These are phyloP conservation scores for Populus ilicifolia DNA, from an alignment of 345 rosid species.

Conservation along the genomic window DNA sequence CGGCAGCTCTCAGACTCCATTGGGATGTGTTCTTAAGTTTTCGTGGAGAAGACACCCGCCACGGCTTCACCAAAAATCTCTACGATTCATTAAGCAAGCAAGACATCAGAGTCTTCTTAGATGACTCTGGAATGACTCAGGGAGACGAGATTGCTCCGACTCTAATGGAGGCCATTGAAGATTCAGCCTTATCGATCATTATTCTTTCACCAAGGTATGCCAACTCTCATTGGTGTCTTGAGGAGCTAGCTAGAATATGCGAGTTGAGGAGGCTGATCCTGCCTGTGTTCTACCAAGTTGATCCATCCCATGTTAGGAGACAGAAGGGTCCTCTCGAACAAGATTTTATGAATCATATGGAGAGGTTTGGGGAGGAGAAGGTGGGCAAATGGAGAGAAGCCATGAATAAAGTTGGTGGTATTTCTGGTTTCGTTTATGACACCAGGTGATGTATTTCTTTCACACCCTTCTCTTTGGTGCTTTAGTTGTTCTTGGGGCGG, in stretches of 20 bases:
- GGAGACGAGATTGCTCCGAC: conserved; percentile 43
- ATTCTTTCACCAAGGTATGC: conserved; percentile 41
- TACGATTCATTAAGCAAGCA: conserved; percentile 14
- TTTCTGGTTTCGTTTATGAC: conserved; percentile 24
- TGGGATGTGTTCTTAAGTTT: conserved; percentile 60
- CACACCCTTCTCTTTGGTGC: no score
- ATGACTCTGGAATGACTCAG: conserved; percentile 36
- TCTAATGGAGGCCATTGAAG: conserved; percentile 41
- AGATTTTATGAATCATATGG: conserved; percentile 25
- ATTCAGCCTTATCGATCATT: conserved; percentile 45
- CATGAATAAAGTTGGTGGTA: conserved; percentile 35
- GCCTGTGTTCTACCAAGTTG: conserved; percentile 45
- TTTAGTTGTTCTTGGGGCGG: no score
- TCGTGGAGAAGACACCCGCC: conserved; percentile 53
- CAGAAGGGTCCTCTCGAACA: conserved; percentile 32
- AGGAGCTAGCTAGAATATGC: conserved; percentile 43
- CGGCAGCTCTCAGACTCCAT: conserved; percentile 32
- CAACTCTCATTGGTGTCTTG: conserved; percentile 45
- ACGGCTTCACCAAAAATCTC: conserved; percentile 27
- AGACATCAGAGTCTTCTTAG: conserved; percentile 36
- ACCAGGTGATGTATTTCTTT: conserved; percentile 8
- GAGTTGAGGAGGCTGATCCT: conserved; percentile 34
- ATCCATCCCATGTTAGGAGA: conserved; percentile 47
- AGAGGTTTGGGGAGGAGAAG: conserved; percentile 20
- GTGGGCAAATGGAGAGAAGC: conserved; percentile 41